Percentiles rank a stretch among this genome's conserved stretches.
Evolutionary conservation across 139 green algal species (phyloP).

Genomic region (Zygnema cylindricum): DNA sequence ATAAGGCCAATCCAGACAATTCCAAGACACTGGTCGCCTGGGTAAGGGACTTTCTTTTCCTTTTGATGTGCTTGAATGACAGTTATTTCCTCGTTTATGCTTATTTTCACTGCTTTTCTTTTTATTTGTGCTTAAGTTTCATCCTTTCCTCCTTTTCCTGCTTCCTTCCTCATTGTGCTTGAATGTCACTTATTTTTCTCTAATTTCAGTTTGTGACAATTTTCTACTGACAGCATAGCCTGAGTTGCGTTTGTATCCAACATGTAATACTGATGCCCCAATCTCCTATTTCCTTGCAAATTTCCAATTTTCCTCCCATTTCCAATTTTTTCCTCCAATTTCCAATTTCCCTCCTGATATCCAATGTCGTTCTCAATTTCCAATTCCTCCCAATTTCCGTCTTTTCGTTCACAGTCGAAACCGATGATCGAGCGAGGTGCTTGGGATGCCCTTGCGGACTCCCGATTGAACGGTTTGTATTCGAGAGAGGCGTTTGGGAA

Average conservation of each 20-base stretch:
- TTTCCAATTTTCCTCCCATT: neutral
- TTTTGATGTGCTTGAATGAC: neutral
- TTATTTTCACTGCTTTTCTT: neutral
- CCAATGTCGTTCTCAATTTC: too few species aligned
- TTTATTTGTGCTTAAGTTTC: neutral
- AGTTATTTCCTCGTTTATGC: neutral
- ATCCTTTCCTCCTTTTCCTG: neutral
- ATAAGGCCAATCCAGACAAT: constrained; percentile 19
- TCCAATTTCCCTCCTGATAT: neutral
- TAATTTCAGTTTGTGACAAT: too few species aligned
- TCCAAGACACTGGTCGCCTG: constrained; percentile 18
- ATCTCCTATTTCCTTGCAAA: too few species aligned
- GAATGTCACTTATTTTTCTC: neutral
- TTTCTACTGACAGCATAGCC: too few species aligned
- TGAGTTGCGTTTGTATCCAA: too few species aligned
- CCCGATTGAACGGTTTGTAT: constrained; percentile 25
- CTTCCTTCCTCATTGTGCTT: neutral
- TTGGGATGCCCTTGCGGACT: constrained; percentile 34
- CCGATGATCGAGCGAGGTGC: neutral
- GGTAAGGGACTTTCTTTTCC: neutral
- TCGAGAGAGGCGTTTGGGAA: neutral
- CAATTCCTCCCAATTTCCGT: too few species aligned
- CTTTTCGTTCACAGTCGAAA: neutral
- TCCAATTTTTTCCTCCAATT: neutral
- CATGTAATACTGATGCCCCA: too few species aligned